A percentile compares a stretch with the other conserved stretches of the same genome.
Conservation (phyloP, 1,284 basidiomycete species). For the Retiboletus flavoniger region DNA sequence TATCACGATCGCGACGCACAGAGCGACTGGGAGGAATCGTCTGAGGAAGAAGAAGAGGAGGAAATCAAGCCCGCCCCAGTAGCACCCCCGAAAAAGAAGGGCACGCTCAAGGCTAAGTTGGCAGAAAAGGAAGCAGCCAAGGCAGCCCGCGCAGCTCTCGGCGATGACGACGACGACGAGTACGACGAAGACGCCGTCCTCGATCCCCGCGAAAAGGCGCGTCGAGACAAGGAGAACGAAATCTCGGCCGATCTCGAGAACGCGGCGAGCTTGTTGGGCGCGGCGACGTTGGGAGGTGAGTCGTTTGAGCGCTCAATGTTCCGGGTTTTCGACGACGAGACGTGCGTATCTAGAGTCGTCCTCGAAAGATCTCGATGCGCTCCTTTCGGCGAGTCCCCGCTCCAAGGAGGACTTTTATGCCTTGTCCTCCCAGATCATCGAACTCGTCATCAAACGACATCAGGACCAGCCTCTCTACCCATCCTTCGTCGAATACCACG, state of each 20-base stretch:
- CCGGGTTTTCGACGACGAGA: background rate
- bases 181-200: conserved; percentile 79
- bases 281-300: conserved; percentile 62
- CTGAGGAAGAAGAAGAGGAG: conserved; percentile 78
- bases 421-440: conserved; percentile 71
- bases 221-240: conserved; percentile 74
- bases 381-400: conserved; percentile 73
- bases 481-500: conserved; percentile 79
- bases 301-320: background rate
- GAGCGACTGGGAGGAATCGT: conserved; percentile 93
- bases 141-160: conserved; percentile 42
- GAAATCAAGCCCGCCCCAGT: conserved; percentile 52
- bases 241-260: conserved; percentile 82
- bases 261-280: conserved; percentile 78
- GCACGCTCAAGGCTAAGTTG: conserved; percentile 83
- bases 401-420: conserved; percentile 83
- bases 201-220: conserved; percentile 76
- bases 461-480: conserved; percentile 79
- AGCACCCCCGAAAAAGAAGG: conserved; percentile 84
- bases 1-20: conserved; percentile 30
- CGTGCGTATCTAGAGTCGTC: conserved; percentile 50
- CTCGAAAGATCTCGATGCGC: conserved; percentile 63
- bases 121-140: conserved; percentile 83
- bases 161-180: conserved; percentile 35
- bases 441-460: conserved; percentile 73